Percentiles rank a stretch among this genome's conserved stretches.
These are phyloP conservation scores for Achaetomium macrosporum DNA, from an alignment of 2,329 filamentous ascomycete species.

Conservation along the genomic window DNA sequence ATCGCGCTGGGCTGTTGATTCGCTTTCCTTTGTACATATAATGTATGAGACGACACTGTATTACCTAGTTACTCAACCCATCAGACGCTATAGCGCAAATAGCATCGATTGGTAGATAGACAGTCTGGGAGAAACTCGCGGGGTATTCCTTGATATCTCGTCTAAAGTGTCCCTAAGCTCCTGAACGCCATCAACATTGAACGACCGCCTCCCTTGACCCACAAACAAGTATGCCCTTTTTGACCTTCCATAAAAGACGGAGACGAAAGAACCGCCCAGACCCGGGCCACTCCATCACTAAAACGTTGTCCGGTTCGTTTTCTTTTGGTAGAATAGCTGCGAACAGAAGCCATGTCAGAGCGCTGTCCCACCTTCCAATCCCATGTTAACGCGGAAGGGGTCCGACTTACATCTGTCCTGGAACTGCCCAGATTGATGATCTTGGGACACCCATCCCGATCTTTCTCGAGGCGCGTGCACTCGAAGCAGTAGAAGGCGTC, in stretches of 20 bases:
- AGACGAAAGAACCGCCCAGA: constrained; percentile 33
- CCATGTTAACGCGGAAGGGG: neutral
- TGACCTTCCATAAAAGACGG: neutral
- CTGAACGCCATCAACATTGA: constrained; percentile 2
- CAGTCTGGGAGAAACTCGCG: neutral
- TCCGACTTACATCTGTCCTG: constrained; percentile 76
- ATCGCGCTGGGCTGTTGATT: neutral
- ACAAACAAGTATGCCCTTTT: neutral
- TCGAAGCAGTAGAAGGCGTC: constrained; percentile 99
- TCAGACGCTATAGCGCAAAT: neutral
- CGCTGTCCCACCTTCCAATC: no score
- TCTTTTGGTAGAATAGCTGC: constrained; percentile 60
- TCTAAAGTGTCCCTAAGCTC: constrained; percentile 4
- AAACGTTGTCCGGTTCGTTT: constrained; percentile 52
- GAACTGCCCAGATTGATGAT: constrained; percentile 97
- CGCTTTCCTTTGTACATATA: constrained; percentile 10
- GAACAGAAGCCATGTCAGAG: neutral
- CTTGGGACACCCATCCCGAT: constrained; percentile 95
- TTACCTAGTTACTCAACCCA: neutral
- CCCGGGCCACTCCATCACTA: constrained; percentile 46
- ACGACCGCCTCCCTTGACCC: neutral
- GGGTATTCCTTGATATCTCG: neutral
- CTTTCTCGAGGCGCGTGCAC: constrained; percentile 93
- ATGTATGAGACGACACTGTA: constrained; percentile 11
- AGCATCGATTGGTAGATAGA: neutral